Evolutionary conservation across 768 basidiomycete species (phyloP).

Genomic region (Phlebiopsis flavidoalba): DNA sequence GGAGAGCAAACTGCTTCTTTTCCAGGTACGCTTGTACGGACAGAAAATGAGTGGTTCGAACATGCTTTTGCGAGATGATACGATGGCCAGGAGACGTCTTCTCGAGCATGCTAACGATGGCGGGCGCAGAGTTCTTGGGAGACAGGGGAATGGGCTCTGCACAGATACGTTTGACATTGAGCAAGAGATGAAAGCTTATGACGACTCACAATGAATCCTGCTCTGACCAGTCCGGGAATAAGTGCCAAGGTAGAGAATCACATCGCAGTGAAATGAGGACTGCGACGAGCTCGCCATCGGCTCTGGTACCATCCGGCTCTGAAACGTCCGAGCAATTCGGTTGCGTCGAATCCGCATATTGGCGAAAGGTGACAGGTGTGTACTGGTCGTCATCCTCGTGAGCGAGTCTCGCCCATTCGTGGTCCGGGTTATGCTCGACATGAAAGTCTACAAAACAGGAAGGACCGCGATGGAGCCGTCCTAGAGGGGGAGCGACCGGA

Average conservation of each 20-base stretch:
- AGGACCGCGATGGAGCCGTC: slow-evolving; percentile 2
- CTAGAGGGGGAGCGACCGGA: neutral
- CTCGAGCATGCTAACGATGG: slow-evolving; percentile 13
- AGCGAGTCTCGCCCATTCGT: neutral
- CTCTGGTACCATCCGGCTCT: neutral
- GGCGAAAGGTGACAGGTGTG: neutral
- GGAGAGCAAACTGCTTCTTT: neutral
- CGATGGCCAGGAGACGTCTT: slow-evolving; percentile 6
- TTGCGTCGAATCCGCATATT: slow-evolving; percentile 1
- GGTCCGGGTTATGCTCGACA: slow-evolving; percentile 1
- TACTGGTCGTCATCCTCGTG: neutral
- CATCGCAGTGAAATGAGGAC: slow-evolving; percentile 18
- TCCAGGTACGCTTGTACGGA: neutral
- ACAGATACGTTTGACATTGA: neutral
- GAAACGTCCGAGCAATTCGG: neutral
- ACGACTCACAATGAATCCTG: slow-evolving; percentile 12
- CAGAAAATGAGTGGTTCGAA: neutral
- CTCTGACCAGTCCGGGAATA: slow-evolving; percentile 16
- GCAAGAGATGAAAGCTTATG: neutral
- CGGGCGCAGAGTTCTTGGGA: slow-evolving; percentile 7
- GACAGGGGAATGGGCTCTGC: slow-evolving; percentile 13
- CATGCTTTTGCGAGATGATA: slow-evolving; percentile 3
- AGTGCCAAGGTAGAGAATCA: slow-evolving; percentile 17
- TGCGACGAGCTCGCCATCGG: neutral
- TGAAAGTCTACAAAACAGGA: slow-evolving; percentile 9